phyloP scores from a whole-genome alignment of 2,329 filamentous ascomycete genomes.

The Hypoxylon sp. region DNA sequence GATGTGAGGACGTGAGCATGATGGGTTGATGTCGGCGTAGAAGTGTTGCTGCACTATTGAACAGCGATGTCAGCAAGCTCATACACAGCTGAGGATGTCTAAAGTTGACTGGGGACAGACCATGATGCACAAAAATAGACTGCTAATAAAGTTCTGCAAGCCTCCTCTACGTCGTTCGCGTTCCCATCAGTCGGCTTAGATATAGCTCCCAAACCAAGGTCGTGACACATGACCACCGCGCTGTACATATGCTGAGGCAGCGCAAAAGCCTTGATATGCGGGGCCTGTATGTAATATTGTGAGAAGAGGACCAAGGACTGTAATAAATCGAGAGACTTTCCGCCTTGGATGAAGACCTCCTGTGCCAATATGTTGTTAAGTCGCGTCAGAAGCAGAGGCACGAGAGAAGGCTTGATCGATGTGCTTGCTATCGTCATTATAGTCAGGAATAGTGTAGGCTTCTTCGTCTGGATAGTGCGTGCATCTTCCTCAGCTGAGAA shows the following conservation, averaged over 20 bases:
- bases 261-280: constrained; percentile 30
- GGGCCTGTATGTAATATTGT: constrained; percentile 39
- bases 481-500: constrained; percentile 23
- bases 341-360: constrained; percentile 37
- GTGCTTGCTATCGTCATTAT: constrained; percentile 37
- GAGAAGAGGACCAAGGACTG: constrained; percentile 36
- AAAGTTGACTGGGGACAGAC: constrained; percentile 12
- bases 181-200: not conserved
- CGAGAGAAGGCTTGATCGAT: constrained; percentile 23
- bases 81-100: not conserved
- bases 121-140: constrained; percentile 37
- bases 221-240: constrained; percentile 37
- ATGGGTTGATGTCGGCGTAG: constrained; percentile 35
- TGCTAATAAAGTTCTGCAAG: constrained; percentile 30
- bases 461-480: constrained; percentile 18
- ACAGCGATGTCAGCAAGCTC: not conserved
- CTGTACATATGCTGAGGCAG: constrained; percentile 37
- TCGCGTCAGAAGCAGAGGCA: constrained; percentile 22
- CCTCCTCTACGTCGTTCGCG: constrained; percentile 6
- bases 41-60: constrained; percentile 27
- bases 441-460: constrained; percentile 31
- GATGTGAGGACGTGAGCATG: constrained; percentile 24
- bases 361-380: constrained; percentile 34
- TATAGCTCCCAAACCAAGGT: constrained; percentile 22
- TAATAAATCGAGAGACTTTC: constrained; percentile 35